A percentile compares a stretch with the other conserved stretches of the same genome.
These are phyloP conservation scores for Paramecium caudatum DNA, from an alignment of 73 alveolate genomes.

Conservation along the genomic window DNA sequence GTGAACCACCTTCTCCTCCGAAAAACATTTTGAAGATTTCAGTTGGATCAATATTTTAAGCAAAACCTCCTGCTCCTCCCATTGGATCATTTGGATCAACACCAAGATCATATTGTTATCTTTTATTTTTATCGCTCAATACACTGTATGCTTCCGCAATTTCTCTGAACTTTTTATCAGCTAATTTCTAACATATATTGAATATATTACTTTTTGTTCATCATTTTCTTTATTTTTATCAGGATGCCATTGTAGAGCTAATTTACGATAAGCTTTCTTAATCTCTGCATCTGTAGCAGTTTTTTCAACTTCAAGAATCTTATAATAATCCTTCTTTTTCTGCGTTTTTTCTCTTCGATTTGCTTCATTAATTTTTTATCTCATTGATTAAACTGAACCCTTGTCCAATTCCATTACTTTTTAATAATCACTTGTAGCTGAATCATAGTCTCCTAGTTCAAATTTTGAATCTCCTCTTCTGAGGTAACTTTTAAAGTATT, in stretches of 20 bases:
- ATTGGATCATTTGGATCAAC: slow-evolving; percentile 94
- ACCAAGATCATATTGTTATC: slow-evolving; percentile 93
- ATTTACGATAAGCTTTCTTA: slow-evolving; percentile 94
- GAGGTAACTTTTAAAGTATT: slow-evolving; percentile 92
- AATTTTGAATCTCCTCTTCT: slow-evolving; percentile 92
- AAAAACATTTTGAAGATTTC: slow-evolving; percentile 96
- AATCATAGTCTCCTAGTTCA: slow-evolving; percentile 90
- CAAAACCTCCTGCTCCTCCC: slow-evolving; percentile 85
- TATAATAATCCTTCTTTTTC: slow-evolving; percentile 96
- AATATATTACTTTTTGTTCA: slow-evolving; percentile 78
- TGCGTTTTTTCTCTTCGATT: slow-evolving; percentile 86
- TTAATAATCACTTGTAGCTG: slow-evolving; percentile 93
- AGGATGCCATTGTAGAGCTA: slow-evolving; percentile 98
- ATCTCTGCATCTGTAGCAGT: slow-evolving; percentile 92
- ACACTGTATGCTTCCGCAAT: slow-evolving; percentile 99
- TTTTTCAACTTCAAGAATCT: slow-evolving; percentile 90
- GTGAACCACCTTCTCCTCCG: slow-evolving; percentile 95
- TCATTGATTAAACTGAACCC: slow-evolving; percentile 75
- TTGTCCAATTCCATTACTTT: slow-evolving; percentile 93
- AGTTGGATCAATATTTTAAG: slow-evolving; percentile 87
- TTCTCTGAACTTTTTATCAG: slow-evolving; percentile 96
- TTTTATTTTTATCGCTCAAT: slow-evolving; percentile 93
- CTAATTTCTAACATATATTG: slow-evolving; percentile 80
- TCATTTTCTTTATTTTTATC: slow-evolving; percentile 92
- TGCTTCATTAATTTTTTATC: slow-evolving; percentile 86